A percentile compares a stretch with the other conserved stretches of the same genome.
Conservation (phyloP, 164 flowering plant genomes). For the Sextonia rubra region DNA sequence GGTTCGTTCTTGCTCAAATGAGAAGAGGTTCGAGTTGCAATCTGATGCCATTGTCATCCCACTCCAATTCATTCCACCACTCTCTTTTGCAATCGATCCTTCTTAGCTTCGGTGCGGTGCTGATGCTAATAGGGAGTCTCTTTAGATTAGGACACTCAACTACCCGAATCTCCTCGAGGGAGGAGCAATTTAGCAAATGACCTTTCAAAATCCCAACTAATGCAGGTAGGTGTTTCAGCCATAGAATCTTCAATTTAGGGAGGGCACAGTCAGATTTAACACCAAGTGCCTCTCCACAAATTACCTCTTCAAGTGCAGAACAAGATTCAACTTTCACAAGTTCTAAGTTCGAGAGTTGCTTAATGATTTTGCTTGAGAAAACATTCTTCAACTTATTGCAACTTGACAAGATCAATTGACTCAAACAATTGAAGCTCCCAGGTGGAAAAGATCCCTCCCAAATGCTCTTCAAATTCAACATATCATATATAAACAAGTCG, state of each 20-base stretch:
- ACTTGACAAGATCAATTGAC: fast-evolving
- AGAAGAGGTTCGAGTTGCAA: too few relatives aligned
- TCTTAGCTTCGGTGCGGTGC: too few relatives aligned
- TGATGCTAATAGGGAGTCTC: too few relatives aligned
- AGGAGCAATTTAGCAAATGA: too few relatives aligned
- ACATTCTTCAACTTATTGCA: neutral
- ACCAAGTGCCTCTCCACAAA: neutral
- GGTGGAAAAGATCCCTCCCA: neutral
- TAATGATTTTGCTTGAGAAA: neutral
- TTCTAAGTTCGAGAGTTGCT: neutral
- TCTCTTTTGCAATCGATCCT: too few relatives aligned
- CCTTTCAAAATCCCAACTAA: too few relatives aligned
- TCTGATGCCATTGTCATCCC: too few relatives aligned
- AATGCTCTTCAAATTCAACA: neutral
- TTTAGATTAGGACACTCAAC: too few relatives aligned
- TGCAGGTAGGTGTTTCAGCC: neutral
- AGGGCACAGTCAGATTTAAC: neutral
- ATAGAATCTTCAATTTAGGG: neutral
- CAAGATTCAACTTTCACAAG: neutral
- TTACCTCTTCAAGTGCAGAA: neutral
- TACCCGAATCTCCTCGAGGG: too few relatives aligned
- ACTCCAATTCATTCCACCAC: too few relatives aligned
- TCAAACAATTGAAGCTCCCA: neutral
- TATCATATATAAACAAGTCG: fast-evolving
- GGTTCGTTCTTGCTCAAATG: too few relatives aligned